Base-by-base conservation (phyloP, 106 monocot species). In the Acanthochlamys bracteata region DNA sequence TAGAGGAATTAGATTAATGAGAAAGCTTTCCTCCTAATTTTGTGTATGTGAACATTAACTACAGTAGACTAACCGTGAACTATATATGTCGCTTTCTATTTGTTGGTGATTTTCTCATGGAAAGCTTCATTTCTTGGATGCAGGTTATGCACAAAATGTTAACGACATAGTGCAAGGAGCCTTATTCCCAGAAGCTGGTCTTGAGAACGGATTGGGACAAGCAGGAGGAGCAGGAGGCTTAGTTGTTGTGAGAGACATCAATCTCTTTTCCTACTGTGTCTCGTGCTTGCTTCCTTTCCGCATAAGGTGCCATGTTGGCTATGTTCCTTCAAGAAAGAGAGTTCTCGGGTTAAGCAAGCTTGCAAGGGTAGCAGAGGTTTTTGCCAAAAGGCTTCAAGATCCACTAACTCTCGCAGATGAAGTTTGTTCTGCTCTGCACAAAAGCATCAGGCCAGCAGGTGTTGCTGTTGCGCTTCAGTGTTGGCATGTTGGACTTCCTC, bases 231-330 rank as follows among this genome's bases (percentile, higher is more conserved):
- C 67, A 27, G 79, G 88, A 21, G 85, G 88, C 6, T 69, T 88
- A 52, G 96, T 98, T 27, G 80, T 81, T 25, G 91, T 98, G 20
- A 88, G 91, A 7, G 80, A 92, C 70, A 78, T 92, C 20, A 67
- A 75, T 68, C 76, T 98, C 20, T 98, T 88, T 71, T 98, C 96
- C 39, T 90, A 88, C 27, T 98, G 96, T 25, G 96, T 88, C 43
- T 98, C 85, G 23, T 98, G 96, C 66, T 76, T 98, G 72, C 88
- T 98, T 42, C 96, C 96, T 1, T 98, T 98, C 69, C 73, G 72
- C 42, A 57, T 88, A 22, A 65, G 70, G 12, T 91, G 91, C 70
- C 96, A 98, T 67, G 78, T 98, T 26, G 91, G 96, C 9, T 98
- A 98, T 69, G 45, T 98, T 20, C 83, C 55, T 55, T 55, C 55